Conservation (phyloP, 2,329 filamentous ascomycete genomes). For the Pestalotiopsis sp. region DNA sequence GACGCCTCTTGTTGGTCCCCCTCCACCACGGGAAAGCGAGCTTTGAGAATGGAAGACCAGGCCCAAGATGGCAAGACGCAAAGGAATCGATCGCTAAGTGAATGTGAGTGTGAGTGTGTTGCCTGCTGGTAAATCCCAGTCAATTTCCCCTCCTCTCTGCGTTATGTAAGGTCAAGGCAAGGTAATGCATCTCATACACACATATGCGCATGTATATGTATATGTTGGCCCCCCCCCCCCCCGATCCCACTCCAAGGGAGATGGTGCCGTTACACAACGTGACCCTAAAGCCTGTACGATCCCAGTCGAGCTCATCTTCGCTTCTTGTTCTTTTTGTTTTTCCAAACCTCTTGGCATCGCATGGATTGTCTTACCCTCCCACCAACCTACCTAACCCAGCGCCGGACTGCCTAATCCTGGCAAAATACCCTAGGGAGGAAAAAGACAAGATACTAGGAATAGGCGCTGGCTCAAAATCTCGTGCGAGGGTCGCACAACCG, state of each 20-base stretch:
- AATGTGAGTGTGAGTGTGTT: not conserved
- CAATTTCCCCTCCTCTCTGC: not conserved
- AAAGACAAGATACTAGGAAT: not conserved
- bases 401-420: not conserved
- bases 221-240: not conserved
- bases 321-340: not conserved
- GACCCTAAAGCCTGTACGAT: not conserved
- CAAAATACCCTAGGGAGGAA: not conserved
- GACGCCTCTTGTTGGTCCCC: not conserved
- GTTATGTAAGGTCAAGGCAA: not conserved
- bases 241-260: not conserved
- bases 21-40: not conserved
- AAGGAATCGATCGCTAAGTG: not conserved
- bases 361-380: not conserved
- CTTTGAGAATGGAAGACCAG: not conserved
- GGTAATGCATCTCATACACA: not conserved
- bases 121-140: not conserved
- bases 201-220: not conserved
- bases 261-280: not conserved
- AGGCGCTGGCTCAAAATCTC: conserved; percentile 9
- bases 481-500: conserved; percentile 13
- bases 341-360: not conserved
- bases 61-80: not conserved
- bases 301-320: not conserved
- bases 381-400: not conserved